phyloP scores from a whole-genome alignment of 495 filamentous ascomycete species.

The Tuber indicum region DNA sequence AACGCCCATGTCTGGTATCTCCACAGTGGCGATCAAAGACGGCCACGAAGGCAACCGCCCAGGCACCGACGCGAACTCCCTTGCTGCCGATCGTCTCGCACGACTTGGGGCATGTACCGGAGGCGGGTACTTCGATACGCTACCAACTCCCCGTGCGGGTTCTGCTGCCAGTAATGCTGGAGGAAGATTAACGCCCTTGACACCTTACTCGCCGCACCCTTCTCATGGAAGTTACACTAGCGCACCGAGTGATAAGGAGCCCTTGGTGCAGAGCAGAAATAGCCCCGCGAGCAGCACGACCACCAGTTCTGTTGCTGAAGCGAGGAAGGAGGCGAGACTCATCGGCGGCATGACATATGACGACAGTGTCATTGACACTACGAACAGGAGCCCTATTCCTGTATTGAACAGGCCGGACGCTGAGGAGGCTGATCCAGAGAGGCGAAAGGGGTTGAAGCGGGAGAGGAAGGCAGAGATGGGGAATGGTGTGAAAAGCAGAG shows the following conservation, averaged over 20 bases:
- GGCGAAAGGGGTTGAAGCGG: neutral
- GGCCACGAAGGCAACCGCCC: conserved; percentile 40
- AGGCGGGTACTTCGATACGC: conserved; percentile 31
- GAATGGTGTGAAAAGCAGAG: conserved; percentile 4
- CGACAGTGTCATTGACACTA: conserved; percentile 51
- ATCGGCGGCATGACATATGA: conserved; percentile 56
- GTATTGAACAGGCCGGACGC: conserved; percentile 16
- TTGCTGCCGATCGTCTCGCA: conserved; percentile 27
- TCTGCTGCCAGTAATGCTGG: conserved; percentile 7
- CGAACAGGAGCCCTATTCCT: conserved; percentile 41
- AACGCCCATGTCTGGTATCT: conserved; percentile 41
- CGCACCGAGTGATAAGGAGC: conserved; percentile 2
- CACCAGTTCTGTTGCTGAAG: conserved; percentile 27
- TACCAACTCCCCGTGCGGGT: conserved; percentile 1
- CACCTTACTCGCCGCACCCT: neutral
- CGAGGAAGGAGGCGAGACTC: conserved; percentile 47
- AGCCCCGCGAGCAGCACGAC: conserved; percentile 35
- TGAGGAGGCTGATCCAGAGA: conserved; percentile 6
- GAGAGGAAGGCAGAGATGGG: neutral
- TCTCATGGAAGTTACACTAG: conserved; percentile 1
- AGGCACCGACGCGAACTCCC: conserved; percentile 12
- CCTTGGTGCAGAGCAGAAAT: neutral
- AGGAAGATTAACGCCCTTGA: conserved; percentile 4
- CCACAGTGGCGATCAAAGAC: conserved; percentile 42
- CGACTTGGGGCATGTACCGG: conserved; percentile 17